phyloP scores from a whole-genome alignment of 2,329 filamentous ascomycete genomes.

The Penicillium sp. region DNA sequence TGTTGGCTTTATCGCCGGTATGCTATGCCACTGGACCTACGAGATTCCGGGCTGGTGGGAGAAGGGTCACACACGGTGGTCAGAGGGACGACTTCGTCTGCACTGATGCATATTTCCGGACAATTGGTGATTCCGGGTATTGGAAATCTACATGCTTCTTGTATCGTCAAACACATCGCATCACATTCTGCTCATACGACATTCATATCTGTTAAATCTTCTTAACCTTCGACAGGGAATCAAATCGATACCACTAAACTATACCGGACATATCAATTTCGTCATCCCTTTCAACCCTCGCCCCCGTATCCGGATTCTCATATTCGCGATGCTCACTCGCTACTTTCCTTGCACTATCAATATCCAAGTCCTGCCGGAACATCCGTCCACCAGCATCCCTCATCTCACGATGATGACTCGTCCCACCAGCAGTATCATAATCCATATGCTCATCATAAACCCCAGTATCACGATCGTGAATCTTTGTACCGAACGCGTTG shows the following conservation, averaged over 20 bases:
- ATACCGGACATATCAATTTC: slow-evolving; percentile 17
- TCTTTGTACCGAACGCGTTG: slow-evolving; percentile 10
- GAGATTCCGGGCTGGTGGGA: slow-evolving; percentile 34
- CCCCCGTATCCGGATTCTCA: slow-evolving; percentile 22
- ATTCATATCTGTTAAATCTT: neutral
- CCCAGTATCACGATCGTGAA: slow-evolving; percentile 15
- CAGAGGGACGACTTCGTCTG: slow-evolving; percentile 31
- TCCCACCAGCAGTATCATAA: slow-evolving; percentile 12
- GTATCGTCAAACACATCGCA: neutral
- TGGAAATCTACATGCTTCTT: neutral
- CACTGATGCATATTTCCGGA: neutral
- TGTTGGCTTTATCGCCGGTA: slow-evolving; percentile 76
- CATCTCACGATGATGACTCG: slow-evolving; percentile 10
- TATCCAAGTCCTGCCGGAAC: slow-evolving; percentile 11
- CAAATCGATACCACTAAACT: slow-evolving; percentile 2
- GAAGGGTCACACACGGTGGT: slow-evolving; percentile 23
- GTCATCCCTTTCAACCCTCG: slow-evolving; percentile 10
- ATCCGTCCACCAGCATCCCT: slow-evolving; percentile 6
- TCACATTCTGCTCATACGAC: neutral
- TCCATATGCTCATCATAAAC: slow-evolving; percentile 18
- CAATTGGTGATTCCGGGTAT: neutral
- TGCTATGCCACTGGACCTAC: slow-evolving; percentile 72
- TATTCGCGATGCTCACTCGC: slow-evolving; percentile 11
- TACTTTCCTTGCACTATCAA: slow-evolving; percentile 3
- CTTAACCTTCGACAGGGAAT: neutral